Evolutionary conservation across 331 rosid species (phyloP), one percentile per base, ranked within the genome.

Genomic region (Cydonia oblonga): DNA sequence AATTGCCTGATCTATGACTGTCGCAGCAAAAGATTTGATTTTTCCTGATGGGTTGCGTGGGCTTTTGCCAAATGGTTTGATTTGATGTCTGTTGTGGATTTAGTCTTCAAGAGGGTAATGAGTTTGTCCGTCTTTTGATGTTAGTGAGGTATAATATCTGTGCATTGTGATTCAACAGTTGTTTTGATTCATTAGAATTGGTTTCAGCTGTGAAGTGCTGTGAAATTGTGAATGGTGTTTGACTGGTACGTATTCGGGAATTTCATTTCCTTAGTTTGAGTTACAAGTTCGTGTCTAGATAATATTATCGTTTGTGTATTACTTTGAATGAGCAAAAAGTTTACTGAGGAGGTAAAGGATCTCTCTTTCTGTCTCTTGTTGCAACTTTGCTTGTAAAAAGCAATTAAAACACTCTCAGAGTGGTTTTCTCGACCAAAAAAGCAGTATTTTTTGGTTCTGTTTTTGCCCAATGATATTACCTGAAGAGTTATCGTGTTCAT

Each of bases 1-100:
- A 72, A 42, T 60, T 68, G 80, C 67, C 60, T 61, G 82, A 81
- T 78, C 81, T 63, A 7, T 66, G 19, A 24, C 42, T 60, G 18
- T 79, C 15, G 70, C 52, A 20, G 35, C 16, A 9, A 54, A 76
- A 38, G 56, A 73, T 79, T 66, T 58, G 66, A 35, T 33, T 76
- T 76, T 72, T 67, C 5, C 9, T 5, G 51, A 72, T 57, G 58
- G 62, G 63, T 18, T 76, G 25, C 20, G 69, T 52, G 25, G 40
- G 3, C 5, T 72, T 72, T 72, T n/a, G 53, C 19, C 68, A 66
- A 23, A 38, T 32, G 64, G 19, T 15, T 66, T 46, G 60, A 72
- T 59, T 22, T 73, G 26, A 23, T 8, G 9, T 56, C 9, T 25
- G 73, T 69, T 54, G 46, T 54, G 46, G 32, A 67, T 52, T 16